These are phyloP conservation scores for Euphrasia confusa DNA, from an alignment of 257 asterid genomes.

Conservation along the genomic window DNA sequence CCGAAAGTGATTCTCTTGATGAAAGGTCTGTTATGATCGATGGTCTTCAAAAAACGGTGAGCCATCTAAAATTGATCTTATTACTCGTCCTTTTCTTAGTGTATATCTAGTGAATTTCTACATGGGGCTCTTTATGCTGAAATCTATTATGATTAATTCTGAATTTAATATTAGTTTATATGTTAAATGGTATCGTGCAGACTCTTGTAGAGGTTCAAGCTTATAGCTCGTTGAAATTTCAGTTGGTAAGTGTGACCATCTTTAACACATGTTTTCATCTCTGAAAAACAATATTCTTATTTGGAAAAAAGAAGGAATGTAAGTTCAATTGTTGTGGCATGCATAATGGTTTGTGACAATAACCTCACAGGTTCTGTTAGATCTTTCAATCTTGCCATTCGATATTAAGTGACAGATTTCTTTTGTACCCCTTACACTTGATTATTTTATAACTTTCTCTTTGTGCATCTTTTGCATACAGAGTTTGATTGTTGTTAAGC, in stretches of 20 bases:
- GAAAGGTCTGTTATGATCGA: no score
- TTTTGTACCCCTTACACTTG: no score
- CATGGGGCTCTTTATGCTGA: background rate
- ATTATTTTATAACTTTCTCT: no score
- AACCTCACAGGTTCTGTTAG: background rate
- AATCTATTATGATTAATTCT: conserved; percentile 5
- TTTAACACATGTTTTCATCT: conserved; percentile 11
- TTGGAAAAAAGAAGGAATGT: background rate
- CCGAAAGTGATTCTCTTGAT: no score
- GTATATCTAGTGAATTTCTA: conserved; percentile 13
- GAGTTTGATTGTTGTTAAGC: conserved; percentile 44
- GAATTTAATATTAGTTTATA: conserved; percentile 3
- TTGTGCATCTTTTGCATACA: no score
- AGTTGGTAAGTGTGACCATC: conserved; percentile 55
- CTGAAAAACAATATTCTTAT: background rate
- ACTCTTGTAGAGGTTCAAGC: conserved; percentile 77
- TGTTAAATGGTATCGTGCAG: conserved; percentile 39
- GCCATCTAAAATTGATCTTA: background rate
- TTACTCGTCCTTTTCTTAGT: background rate
- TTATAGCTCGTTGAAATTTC: conserved; percentile 60
- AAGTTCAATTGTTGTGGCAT: background rate
- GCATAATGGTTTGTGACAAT: conserved; percentile 11
- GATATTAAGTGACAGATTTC: conserved; percentile 18
- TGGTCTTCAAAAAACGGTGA: no score
- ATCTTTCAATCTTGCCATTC: background rate